phyloP scores from a whole-genome alignment of 2,329 filamentous ascomycete species.

The Ascochyta koolunga region DNA sequence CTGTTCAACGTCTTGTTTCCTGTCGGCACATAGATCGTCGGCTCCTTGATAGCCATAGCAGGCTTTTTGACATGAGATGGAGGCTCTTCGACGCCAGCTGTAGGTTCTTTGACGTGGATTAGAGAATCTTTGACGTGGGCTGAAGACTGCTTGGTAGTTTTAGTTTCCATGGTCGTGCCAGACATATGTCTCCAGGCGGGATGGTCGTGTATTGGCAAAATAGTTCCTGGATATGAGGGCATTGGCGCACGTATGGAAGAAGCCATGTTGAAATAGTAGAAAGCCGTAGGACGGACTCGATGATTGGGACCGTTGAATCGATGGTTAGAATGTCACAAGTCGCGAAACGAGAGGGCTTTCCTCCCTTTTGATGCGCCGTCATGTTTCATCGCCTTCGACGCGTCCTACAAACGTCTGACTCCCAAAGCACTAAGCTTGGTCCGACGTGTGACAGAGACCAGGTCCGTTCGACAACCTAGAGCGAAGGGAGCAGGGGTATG shows the following conservation, averaged over 20 bases:
- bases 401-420: conserved; percentile 1
- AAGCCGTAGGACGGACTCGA: conserved; percentile 7
- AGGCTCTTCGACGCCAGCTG: background rate
- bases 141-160: conserved; percentile 3
- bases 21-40: background rate
- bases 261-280: conserved; percentile 2
- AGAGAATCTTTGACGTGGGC: background rate
- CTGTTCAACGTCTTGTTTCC: conserved; percentile 11
- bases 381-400: conserved; percentile 11
- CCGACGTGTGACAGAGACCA: conserved; percentile 12
- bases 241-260: conserved; percentile 8
- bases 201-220: conserved; percentile 6
- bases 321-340: conserved; percentile 7
- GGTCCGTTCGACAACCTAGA: conserved; percentile 6
- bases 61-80: background rate
- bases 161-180: conserved; percentile 8
- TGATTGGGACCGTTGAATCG: background rate
- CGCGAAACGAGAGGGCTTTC: conserved; percentile 4
- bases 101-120: background rate
- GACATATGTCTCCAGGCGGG: conserved; percentile 13
- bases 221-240: conserved; percentile 10
- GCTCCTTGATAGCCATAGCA: background rate
- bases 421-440: conserved; percentile 6
- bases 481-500: conserved; percentile 7
- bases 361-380: conserved; percentile 10